Base-by-base conservation (phyloP, 2,329 filamentous ascomycete genomes). In the Aspergillus intermedius region DNA sequence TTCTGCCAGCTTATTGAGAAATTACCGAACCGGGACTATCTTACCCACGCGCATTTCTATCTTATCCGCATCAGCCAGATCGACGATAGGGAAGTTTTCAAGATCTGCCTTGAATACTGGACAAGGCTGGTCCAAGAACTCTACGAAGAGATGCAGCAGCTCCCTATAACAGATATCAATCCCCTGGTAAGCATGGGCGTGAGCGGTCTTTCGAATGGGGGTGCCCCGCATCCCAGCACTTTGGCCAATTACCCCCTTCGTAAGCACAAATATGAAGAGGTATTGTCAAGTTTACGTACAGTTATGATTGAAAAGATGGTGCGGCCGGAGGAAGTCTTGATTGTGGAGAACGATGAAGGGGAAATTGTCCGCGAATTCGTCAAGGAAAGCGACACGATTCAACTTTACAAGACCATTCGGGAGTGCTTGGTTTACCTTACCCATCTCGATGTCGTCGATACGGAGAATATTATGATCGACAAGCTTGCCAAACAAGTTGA, bases 241-340 rank as follows among this genome's bases (percentile, higher is more conserved):
- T 77, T 97, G 53, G 85, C 84, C 60, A 95, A 90, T 69, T 95
- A 95, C 63, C 90, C 91, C 10, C 80, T 98, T 41, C 85, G 94
- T 53, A 98, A 98, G 76, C 91, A 98, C 79, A 97, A 96, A 73
- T 98, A 97, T 71, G 85, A 86, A 56, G 90, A 96, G 65, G 87
- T 98, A 17, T 76, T 98, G 44, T 91, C 91, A 8, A 97, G 95
- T 68, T 78, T 98, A 49, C 86, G 93, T 57, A 87, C 91, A 21
- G 93, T 98, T 56, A 98, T 98, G 93, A 97, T 98, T 54, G 93
- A 98, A 75, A 96, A 96, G 78, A 98, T 98, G 93, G 93, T 98
- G 28, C 83, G 91, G 40, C 93, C 93, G 0, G 93, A 98, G 72
- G 94, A 98, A 73, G 94, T 98, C 7, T 72, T 98, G 59, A 94